These are phyloP conservation scores for Epichloe gansuensis DNA, from an alignment of 2,329 filamentous ascomycete genomes.

Conservation along the genomic window DNA sequence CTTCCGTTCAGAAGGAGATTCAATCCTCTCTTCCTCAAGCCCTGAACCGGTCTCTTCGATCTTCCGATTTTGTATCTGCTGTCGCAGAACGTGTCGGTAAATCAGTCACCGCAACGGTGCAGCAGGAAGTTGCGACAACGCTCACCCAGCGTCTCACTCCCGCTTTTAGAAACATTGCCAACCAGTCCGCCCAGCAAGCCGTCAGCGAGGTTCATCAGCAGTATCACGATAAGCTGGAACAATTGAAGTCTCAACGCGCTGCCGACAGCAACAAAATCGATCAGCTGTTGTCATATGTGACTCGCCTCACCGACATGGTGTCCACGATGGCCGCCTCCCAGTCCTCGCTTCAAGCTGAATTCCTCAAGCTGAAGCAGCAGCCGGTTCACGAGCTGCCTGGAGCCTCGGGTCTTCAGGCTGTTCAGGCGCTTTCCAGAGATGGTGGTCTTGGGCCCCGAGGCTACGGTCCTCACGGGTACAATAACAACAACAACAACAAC, in stretches of 20 bases:
- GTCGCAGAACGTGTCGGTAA: slow-evolving; percentile 58
- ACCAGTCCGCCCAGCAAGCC: slow-evolving; percentile 54
- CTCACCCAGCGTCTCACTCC: slow-evolving; percentile 54
- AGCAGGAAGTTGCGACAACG: slow-evolving; percentile 51
- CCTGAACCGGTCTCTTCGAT: slow-evolving; percentile 42
- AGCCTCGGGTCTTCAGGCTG: slow-evolving; percentile 11
- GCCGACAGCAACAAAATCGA: slow-evolving; percentile 54
- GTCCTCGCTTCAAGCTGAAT: slow-evolving; percentile 52
- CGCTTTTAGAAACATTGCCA: slow-evolving; percentile 49
- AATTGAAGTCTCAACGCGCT: slow-evolving; percentile 35
- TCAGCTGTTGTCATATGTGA: slow-evolving; percentile 54
- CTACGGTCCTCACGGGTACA: slow-evolving; percentile 12
- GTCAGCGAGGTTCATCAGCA: slow-evolving; percentile 55
- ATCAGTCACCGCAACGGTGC: slow-evolving; percentile 53
- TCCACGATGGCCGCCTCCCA: slow-evolving; percentile 57
- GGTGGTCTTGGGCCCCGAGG: not conserved
- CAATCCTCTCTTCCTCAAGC: slow-evolving; percentile 58
- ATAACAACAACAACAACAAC: slow-evolving; percentile 12
- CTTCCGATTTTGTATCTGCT: slow-evolving; percentile 56
- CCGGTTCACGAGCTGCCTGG: slow-evolving; percentile 30
- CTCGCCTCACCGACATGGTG: slow-evolving; percentile 54
- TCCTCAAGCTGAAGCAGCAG: slow-evolving; percentile 44
- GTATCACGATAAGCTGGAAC: slow-evolving; percentile 36
- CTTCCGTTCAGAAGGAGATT: slow-evolving; percentile 58
- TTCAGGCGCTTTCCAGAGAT: slow-evolving; percentile 5